Conservation (phyloP, 2,329 filamentous ascomycete species). For the Cladophialophora chaetospira region DNA sequence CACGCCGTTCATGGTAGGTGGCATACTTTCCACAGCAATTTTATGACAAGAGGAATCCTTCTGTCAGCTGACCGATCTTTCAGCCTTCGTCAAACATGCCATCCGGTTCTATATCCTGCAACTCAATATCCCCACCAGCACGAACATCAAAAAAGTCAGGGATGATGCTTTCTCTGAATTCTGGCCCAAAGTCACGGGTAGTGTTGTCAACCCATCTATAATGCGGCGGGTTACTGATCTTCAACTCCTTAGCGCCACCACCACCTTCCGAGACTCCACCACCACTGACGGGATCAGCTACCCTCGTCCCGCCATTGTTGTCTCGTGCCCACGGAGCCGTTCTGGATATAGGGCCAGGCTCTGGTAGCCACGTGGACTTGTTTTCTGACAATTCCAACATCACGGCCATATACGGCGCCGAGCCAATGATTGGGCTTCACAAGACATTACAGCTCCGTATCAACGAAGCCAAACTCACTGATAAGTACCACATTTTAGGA, state of each 20-base stretch:
- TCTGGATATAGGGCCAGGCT: conserved; percentile 56
- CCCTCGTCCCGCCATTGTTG: conserved; percentile 46
- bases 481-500: conserved; percentile 53
- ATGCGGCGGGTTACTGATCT: not conserved
- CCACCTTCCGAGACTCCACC: conserved; percentile 13
- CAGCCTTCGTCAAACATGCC: conserved; percentile 20
- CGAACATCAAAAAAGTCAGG: conserved; percentile 35
- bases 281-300: conserved; percentile 37
- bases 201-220: conserved; percentile 16
- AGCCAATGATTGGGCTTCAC: conserved; percentile 55
- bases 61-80: not conserved
- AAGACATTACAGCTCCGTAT: conserved; percentile 39
- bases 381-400: conserved; percentile 48
- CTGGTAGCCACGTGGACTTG: conserved; percentile 52
- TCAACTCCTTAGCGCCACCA: not conserved
- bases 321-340: conserved; percentile 46
- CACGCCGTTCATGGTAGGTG: conserved; percentile 14
- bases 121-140: conserved; percentile 9
- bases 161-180: conserved; percentile 46
- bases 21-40: not conserved
- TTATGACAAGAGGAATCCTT: not conserved
- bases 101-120: conserved; percentile 20
- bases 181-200: conserved; percentile 45
- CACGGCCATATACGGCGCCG: conserved; percentile 55
- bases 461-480: conserved; percentile 37